Evolutionary conservation across 257 asterid genomes (phyloP).

Genomic region (Penstemon eatonii): DNA sequence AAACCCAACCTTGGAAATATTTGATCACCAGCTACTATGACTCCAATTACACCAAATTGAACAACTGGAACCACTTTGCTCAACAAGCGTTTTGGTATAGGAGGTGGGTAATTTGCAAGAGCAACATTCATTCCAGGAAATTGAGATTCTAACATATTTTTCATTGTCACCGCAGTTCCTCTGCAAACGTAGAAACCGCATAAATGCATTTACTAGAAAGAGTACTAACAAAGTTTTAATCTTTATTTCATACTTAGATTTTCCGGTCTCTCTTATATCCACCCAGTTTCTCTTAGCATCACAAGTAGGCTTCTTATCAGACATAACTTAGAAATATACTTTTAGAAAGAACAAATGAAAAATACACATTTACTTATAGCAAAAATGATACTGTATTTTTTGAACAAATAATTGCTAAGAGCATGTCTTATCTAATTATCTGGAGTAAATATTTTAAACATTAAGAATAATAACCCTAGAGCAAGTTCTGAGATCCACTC

Average conservation of each 20-base stretch:
- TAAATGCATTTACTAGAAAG: conserved; percentile 1
- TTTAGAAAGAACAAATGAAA: not conserved
- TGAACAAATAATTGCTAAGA: not conserved
- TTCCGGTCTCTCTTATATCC: not conserved
- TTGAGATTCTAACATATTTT: conserved; percentile 82
- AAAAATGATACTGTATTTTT: not conserved
- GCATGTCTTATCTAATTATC: not conserved
- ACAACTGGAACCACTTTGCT: conserved; percentile 78
- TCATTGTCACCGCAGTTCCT: conserved; percentile 93
- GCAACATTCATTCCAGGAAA: conserved; percentile 82
- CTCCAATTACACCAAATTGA: conserved; percentile 79
- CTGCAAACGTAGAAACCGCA: conserved; percentile 46
- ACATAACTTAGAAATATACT: not conserved
- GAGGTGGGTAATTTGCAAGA: conserved; percentile 91
- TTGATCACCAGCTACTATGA: conserved; percentile 83
- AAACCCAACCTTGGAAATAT: conserved; percentile 78
- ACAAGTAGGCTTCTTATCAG: not conserved
- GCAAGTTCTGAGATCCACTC: conserved; percentile 5
- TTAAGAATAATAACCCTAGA: conserved; percentile 15
- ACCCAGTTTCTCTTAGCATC: not conserved
- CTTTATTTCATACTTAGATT: not conserved
- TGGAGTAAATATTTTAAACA: not conserved
- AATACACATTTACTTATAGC: not conserved
- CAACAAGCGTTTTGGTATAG: conserved; percentile 82
- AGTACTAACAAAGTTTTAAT: not conserved